A percentile compares a stretch with the other conserved stretches of the same genome.
Evolutionary conservation across 768 basidiomycete species (phyloP).

Genomic region (Rhodosporidiobolus sp.): DNA sequence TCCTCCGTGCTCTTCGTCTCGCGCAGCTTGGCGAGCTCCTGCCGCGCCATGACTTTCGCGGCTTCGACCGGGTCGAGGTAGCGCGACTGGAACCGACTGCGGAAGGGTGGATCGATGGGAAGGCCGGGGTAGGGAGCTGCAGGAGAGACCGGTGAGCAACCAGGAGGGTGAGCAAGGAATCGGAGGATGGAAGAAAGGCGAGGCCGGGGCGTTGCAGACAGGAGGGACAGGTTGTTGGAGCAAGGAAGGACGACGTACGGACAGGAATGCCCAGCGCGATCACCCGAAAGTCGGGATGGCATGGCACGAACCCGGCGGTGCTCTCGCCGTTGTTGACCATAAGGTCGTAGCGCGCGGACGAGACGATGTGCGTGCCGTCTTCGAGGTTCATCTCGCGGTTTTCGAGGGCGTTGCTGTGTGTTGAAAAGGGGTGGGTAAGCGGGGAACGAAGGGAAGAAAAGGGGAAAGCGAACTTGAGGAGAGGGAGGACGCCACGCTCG

Average conservation of each 20-base stretch:
- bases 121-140: constrained; percentile 35
- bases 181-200: too few species aligned
- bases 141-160: background rate
- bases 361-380: constrained; percentile 36
- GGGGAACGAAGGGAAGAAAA: too few species aligned
- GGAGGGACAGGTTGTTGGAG: background rate
- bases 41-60: constrained; percentile 15
- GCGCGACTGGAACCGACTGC: constrained; percentile 31
- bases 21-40: background rate
- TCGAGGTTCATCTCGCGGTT: constrained; percentile 39
- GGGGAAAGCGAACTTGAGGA: constrained; percentile 13
- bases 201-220: background rate
- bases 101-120: constrained; percentile 36
- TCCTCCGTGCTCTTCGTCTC: background rate
- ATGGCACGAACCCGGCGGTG: constrained; percentile 16
- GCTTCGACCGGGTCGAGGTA: constrained; percentile 31
- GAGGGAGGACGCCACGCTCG: constrained; percentile 33
- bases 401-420: constrained; percentile 36
- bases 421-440: constrained; percentile 6
- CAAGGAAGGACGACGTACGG: constrained; percentile 1
- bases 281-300: constrained; percentile 26
- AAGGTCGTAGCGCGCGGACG: constrained; percentile 25
- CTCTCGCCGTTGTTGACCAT: constrained; percentile 23
- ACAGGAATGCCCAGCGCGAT: constrained; percentile 34
- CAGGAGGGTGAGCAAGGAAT: too few species aligned